A percentile compares a stretch with the other conserved stretches of the same genome.
Evolutionary conservation across 177 flowering plant species (phyloP).

Genomic region (Tripterygium wilfordii): DNA sequence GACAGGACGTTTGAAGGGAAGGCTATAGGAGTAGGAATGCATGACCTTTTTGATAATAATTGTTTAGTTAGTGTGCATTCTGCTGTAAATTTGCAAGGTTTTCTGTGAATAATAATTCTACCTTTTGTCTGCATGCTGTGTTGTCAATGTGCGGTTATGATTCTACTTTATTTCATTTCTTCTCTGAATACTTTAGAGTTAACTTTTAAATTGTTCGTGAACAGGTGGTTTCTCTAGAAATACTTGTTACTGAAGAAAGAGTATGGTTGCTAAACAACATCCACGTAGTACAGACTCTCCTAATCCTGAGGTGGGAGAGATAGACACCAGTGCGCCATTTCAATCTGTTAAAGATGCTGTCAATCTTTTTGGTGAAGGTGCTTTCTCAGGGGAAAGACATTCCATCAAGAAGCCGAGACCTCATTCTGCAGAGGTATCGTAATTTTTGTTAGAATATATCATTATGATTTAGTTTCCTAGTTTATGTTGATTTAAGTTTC

Average conservation of each 20-base stretch:
- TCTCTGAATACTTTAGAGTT: too few species aligned
- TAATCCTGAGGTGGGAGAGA: constrained; percentile 74
- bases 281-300: constrained; percentile 46
- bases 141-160: too few species aligned
- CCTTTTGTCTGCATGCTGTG: too few species aligned
- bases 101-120: too few species aligned
- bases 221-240: constrained; percentile 1
- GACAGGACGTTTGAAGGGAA: too few species aligned
- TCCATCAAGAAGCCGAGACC: constrained; percentile 53
- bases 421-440: constrained; percentile 61
- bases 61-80: too few species aligned
- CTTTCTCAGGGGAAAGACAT: constrained; percentile 62
- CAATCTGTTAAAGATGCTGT: constrained; percentile 97
- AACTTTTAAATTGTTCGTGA: neutral
- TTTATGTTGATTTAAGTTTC: neutral
- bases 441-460: neutral
- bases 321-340: constrained; percentile 97
- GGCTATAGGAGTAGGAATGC: too few species aligned
- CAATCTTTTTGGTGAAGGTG: constrained; percentile 79
- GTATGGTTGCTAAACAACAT: constrained; percentile 52
- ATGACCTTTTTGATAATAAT: too few species aligned
- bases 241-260: constrained; percentile 3
- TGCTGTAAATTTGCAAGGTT: too few species aligned
- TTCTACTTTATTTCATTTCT: too few species aligned
- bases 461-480: neutral